Evolutionary conservation across 1,284 basidiomycete species (phyloP).

Genomic region (Cryptococcus hybrid): DNA sequence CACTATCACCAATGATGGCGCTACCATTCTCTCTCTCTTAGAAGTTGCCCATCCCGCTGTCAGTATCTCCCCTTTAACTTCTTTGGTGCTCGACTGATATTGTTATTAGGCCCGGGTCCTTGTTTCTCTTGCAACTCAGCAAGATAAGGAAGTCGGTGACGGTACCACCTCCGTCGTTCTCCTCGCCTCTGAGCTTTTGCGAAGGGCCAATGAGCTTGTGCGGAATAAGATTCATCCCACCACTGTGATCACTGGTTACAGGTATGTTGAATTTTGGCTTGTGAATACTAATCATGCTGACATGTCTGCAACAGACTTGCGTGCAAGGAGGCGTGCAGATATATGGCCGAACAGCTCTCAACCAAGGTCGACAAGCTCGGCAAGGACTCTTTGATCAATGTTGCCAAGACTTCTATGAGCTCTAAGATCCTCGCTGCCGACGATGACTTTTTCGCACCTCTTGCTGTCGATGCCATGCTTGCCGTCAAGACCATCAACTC

Average conservation of each 20-base stretch:
- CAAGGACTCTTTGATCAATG: slow-evolving; percentile 89
- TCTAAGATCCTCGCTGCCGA: slow-evolving; percentile 98
- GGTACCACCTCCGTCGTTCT: slow-evolving; percentile 99
- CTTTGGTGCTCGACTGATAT: slow-evolving; percentile 6
- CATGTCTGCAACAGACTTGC: slow-evolving; percentile 58
- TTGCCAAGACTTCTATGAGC: slow-evolving; percentile 98
- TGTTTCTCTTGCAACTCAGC: slow-evolving; percentile 97
- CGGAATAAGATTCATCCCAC: slow-evolving; percentile 99
- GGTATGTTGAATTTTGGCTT: slow-evolving; percentile 44
- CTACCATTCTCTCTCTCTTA: slow-evolving; percentile 90
- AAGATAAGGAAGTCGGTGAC: slow-evolving; percentile 99
- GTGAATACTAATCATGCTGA: neutral
- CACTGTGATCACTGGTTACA: slow-evolving; percentile 98
- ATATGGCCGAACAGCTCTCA: slow-evolving; percentile 96
- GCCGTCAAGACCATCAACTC: slow-evolving; percentile 94
- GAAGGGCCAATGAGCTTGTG: slow-evolving; percentile 95
- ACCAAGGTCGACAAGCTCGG: slow-evolving; percentile 92
- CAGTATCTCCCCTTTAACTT: slow-evolving; percentile 11
- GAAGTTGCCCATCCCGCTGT: slow-evolving; percentile 92
- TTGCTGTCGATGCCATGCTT: slow-evolving; percentile 99
- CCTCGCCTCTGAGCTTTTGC: slow-evolving; percentile 91
- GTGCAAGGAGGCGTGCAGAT: slow-evolving; percentile 95
- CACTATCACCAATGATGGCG: slow-evolving; percentile 99
- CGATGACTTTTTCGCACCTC: slow-evolving; percentile 96
- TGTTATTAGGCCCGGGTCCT: slow-evolving; percentile 69